phyloP scores from a whole-genome alignment of 352 stramenopile species.

The Pythium guiyangense region DNA sequence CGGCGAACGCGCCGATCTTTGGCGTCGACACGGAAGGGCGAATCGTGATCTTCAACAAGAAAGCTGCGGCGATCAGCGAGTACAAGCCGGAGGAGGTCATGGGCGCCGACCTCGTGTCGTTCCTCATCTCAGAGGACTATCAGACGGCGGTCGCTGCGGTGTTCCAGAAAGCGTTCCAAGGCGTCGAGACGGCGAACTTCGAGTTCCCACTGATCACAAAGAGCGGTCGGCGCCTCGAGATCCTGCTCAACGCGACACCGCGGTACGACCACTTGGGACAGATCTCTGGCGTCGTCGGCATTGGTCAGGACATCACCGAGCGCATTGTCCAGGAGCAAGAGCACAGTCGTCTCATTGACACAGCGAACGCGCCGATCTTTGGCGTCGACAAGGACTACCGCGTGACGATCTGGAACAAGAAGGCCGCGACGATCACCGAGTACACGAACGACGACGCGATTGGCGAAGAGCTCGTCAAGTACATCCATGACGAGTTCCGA shows the following conservation, averaged over 20 bases:
- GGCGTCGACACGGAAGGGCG: constrained; percentile 50
- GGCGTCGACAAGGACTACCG: constrained; percentile 74
- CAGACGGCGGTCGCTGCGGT: constrained; percentile 57
- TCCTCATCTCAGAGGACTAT: constrained; percentile 74
- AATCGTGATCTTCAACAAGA: constrained; percentile 90
- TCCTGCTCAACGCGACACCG: constrained; percentile 73
- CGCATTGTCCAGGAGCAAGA: constrained; percentile 78
- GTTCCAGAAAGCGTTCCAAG: constrained; percentile 64
- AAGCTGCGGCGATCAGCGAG: constrained; percentile 84
- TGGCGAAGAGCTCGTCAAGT: constrained; percentile 62
- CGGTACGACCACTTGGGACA: constrained; percentile 57
- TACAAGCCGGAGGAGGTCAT: constrained; percentile 87
- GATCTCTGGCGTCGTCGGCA: constrained; percentile 70
- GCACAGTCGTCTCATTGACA: constrained; percentile 77
- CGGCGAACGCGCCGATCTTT: constrained; percentile 77
- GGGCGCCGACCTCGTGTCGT: constrained; percentile 69
- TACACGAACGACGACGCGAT: constrained; percentile 88
- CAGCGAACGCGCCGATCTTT: constrained; percentile 80
- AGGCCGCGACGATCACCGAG: constrained; percentile 83
- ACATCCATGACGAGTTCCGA: constrained; percentile 64
- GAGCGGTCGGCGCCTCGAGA: constrained; percentile 61
- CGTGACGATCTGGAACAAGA: constrained; percentile 93
- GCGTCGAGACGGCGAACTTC: constrained; percentile 67
- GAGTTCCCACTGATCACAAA: constrained; percentile 85
- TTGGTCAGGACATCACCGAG: constrained; percentile 82